Base-by-base conservation (phyloP, 768 basidiomycete species). In the Lactarius pseudohatsudake region DNA sequence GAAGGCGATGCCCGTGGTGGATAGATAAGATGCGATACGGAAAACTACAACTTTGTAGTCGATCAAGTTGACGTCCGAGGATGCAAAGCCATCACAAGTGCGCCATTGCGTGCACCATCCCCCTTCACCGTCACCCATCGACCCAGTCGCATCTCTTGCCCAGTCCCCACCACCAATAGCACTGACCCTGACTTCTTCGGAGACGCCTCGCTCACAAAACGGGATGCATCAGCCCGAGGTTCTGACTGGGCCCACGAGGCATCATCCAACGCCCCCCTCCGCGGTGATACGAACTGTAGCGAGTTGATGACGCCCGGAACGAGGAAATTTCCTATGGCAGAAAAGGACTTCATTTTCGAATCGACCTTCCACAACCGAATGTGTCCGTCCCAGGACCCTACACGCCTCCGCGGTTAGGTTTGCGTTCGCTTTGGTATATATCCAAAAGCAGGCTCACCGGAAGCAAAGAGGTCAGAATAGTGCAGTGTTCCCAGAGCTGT, bases 311-410 rank as follows among this genome's bases (percentile, higher is more conserved):
- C 85, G 0, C 97, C 97, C 0, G 81, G 83, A 0, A 85, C 87
- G 1, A 86, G 78, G 22, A 96, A 76, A 6, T 81, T 84, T 16
- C 87, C 88, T 15, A 88, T 72, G 2, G 84, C 84, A 15, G 85
- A 76, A 76, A 99, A 96, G 0, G 88, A 89, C 72, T 86, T 90
- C 16, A 96, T 77, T 69, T 86, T 89, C 0, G 85, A 72, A 69
- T 95, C 91, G 38, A 99, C 80, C 73, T 92, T 89, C 96, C 97
- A 99, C 75, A 99, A 79, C 59, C 91, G 90, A 72, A 98, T 85
- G 57, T 82, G 75, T 55, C 94, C 94, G 69, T 97, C 94, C 90
- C 92, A 98, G 13, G 97, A 98, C 38, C 96, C 95, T 97, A 68
- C 3, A 47, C 18, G 26, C 64, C 53, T 54, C 50, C 62, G 60